A percentile compares a stretch with the other conserved stretches of the same genome.
Evolutionary conservation across 257 asterid genomes (phyloP).

Genomic region (Petunia secreta): DNA sequence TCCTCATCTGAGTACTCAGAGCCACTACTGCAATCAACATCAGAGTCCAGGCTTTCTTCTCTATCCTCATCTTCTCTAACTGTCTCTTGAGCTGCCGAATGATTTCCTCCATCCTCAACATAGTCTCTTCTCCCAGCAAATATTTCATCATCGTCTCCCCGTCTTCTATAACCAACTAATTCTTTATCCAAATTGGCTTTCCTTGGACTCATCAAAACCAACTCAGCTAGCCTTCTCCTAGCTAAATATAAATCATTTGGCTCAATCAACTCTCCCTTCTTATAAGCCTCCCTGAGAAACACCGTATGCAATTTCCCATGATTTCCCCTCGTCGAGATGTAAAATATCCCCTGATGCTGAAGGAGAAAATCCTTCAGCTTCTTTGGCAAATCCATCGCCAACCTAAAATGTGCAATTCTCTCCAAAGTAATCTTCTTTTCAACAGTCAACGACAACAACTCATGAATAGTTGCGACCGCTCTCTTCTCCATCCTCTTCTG

Average conservation of each 20-base stretch:
- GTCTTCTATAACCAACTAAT: conserved; percentile 55
- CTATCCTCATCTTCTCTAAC: conserved; percentile 24
- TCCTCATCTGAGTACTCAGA: conserved; percentile 44
- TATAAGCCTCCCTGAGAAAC: conserved; percentile 85
- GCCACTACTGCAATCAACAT: conserved; percentile 31
- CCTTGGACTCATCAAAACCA: conserved; percentile 72
- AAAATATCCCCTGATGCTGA: conserved; percentile 91
- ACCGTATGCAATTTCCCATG: conserved; percentile 85
- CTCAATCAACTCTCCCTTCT: conserved; percentile 77
- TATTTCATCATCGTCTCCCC: conserved; percentile 43
- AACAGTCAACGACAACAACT: conserved; percentile 61
- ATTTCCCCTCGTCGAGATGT: conserved; percentile 80
- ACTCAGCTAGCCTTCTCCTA: conserved; percentile 69
- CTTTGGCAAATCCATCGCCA: conserved; percentile 80
- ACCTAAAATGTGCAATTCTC: conserved; percentile 79
- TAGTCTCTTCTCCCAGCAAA: conserved; percentile 31
- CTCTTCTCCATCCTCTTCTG: conserved; percentile 93
- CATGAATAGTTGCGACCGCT: conserved; percentile 84
- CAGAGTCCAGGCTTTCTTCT: conserved; percentile 40
- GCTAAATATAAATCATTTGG: conserved; percentile 80
- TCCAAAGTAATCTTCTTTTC: conserved; percentile 84
- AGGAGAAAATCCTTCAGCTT: conserved; percentile 82
- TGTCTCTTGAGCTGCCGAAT: conserved; percentile 26
- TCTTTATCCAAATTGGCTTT: conserved; percentile 55
- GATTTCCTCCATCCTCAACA: conserved; percentile 33